phyloP scores from a whole-genome alignment of 1,139 yeast species.

The Dujonia santamariae region DNA sequence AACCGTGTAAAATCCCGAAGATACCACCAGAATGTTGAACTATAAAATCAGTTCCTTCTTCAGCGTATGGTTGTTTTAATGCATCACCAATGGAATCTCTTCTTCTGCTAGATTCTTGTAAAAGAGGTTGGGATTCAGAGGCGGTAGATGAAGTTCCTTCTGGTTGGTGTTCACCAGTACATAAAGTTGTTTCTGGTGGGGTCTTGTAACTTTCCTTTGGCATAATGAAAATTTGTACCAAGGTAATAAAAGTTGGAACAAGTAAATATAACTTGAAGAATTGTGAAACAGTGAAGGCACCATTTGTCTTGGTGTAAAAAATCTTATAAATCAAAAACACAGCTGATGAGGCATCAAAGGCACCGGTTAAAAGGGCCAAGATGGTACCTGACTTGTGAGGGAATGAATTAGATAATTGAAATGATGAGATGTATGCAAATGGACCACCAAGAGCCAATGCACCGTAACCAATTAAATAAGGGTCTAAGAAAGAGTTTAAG shows the following conservation, averaged over 20 bases:
- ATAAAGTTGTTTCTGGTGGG: conserved; percentile 25
- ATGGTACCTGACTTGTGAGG: conserved; percentile 40
- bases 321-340: conserved; percentile 38
- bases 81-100: conserved; percentile 48
- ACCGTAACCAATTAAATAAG: conserved; percentile 40
- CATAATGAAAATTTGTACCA: conserved; percentile 41
- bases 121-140: conserved; percentile 22
- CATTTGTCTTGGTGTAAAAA: conserved; percentile 24
- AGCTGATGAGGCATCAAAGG: conserved; percentile 48
- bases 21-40: conserved; percentile 36
- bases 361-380: conserved; percentile 44
- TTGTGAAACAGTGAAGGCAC: conserved; percentile 26
- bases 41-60: conserved; percentile 37
- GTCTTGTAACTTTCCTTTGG: conserved; percentile 40
- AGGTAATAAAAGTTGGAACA: conserved; percentile 39
- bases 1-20: conserved; percentile 44
- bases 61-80: conserved; percentile 41
- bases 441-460: conserved; percentile 47
- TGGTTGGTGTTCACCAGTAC: conserved; percentile 22
- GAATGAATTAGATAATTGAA: conserved; percentile 44
- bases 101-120: conserved; percentile 16
- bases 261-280: conserved; percentile 36
- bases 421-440: conserved; percentile 42
- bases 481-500: conserved; percentile 29
- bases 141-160: conserved; percentile 6